phyloP scores from a whole-genome alignment of 805 yeast species.

The Cyberlindnera subsufficiens region DNA sequence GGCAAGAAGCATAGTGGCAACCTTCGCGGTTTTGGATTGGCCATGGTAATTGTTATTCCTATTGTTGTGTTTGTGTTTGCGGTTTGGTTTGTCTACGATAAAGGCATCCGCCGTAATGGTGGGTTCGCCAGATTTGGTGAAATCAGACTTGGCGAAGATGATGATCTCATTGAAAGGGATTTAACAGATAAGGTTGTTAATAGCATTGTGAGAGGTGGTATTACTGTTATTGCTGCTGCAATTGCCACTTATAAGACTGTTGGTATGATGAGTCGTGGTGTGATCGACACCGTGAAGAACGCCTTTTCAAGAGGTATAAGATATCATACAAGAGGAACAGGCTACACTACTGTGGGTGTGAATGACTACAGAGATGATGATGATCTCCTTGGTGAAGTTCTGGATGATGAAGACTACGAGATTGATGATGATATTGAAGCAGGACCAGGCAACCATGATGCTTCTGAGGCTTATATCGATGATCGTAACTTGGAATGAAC shows the following conservation, averaged over 20 bases:
- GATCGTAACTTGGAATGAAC: conserved; percentile 11
- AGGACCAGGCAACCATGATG: conserved; percentile 5
- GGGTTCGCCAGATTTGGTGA: conserved; percentile 65
- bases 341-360: conserved; percentile 15
- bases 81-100: conserved; percentile 56
- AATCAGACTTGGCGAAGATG: conserved; percentile 77
- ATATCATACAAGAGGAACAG: conserved; percentile 19
- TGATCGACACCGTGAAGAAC: conserved; percentile 12
- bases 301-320: conserved; percentile 17
- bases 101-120: conserved; percentile 76
- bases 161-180: conserved; percentile 54
- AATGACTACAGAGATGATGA: conserved; percentile 20
- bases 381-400: conserved; percentile 19
- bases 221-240: conserved; percentile 28
- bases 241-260: conserved; percentile 26
- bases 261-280: conserved; percentile 18
- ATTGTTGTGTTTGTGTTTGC: conserved; percentile 32
- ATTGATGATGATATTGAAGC: conserved; percentile 15
- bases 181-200: conserved; percentile 59
- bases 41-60: conserved; percentile 53
- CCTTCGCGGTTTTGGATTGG: conserved; percentile 43
- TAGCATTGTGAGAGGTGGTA: conserved; percentile 26
- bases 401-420: conserved; percentile 21
- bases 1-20: conserved; percentile 44
- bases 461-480: conserved; percentile 10